Conservation (phyloP, 352 stramenopile species). For the Phytophthora crassamura region DNA sequence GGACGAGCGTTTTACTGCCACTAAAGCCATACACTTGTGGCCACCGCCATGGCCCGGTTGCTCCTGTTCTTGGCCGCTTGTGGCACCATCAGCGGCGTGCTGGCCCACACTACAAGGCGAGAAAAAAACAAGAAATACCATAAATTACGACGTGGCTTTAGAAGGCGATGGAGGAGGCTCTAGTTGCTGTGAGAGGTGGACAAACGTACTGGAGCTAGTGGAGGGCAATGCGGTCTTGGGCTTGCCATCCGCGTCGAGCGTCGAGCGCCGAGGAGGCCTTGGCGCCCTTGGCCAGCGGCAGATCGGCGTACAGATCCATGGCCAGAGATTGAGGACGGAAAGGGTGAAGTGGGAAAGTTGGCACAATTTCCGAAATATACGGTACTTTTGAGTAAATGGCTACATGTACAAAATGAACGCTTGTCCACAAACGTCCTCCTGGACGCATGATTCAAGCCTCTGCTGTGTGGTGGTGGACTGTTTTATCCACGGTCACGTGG, state of each 20-base stretch:
- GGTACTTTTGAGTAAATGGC: conserved; percentile 15
- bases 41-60: conserved; percentile 9
- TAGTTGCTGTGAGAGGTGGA: background rate
- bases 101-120: conserved; percentile 57
- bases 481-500: background rate
- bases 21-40: conserved; percentile 37
- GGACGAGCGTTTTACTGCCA: background rate
- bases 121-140: conserved; percentile 20
- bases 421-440: conserved; percentile 16
- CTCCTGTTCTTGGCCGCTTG: conserved; percentile 49
- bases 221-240: conserved; percentile 43
- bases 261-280: conserved; percentile 55
- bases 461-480: conserved; percentile 7
- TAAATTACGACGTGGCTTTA: conserved; percentile 8
- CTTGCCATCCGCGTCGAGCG: conserved; percentile 53
- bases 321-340: background rate
- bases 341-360: conserved; percentile 18
- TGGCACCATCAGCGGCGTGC: conserved; percentile 55
- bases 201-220: conserved; percentile 36
- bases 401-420: conserved; percentile 37
- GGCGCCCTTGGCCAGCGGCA: conserved; percentile 73
- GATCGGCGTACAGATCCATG: conserved; percentile 86
- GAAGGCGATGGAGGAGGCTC: background rate
- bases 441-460: background rate
- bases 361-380: conserved; percentile 18